Percentiles rank a stretch among this genome's conserved stretches.
phyloP scores from a whole-genome alignment of 148 eudicot species.

The Arbutus unedo region DNA sequence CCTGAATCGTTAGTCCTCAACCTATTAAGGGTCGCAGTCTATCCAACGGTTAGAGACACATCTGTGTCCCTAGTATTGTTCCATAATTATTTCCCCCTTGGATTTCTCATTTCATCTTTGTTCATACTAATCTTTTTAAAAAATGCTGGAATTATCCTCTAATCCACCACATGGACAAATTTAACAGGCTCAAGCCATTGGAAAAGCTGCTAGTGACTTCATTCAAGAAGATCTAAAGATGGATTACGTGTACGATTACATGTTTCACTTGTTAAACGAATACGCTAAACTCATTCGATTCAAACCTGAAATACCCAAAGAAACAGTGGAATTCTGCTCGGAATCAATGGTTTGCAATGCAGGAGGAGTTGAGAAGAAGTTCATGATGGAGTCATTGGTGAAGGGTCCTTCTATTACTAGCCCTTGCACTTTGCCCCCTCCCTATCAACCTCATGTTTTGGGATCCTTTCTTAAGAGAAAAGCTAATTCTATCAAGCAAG shows the following conservation, averaged over 20 bases:
- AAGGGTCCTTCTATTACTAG: conserved; percentile 17
- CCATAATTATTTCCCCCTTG: too few relatives aligned
- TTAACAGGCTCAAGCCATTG: conserved; percentile 26
- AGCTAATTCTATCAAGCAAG: conserved; percentile 12
- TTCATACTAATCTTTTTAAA: background rate
- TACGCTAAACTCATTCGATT: conserved; percentile 30
- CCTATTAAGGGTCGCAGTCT: too few relatives aligned
- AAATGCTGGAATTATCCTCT: background rate
- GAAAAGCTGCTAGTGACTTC: conserved; percentile 25
- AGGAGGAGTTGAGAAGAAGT: conserved; percentile 22
- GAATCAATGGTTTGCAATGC: conserved; percentile 29
- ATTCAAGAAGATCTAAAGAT: conserved; percentile 23
- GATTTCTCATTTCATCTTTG: background rate
- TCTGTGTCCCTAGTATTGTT: too few relatives aligned
- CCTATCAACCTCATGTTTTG: conserved; percentile 5
- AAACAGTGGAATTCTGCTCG: conserved; percentile 23
- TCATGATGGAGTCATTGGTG: conserved; percentile 23
- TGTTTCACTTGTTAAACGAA: conserved; percentile 27
- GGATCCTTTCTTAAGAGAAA: background rate
- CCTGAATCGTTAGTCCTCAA: too few relatives aligned
- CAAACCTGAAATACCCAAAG: conserved; percentile 21
- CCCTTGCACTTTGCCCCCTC: conserved; percentile 25
- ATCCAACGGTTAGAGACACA: too few relatives aligned
- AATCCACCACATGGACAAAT: background rate
- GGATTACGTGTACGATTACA: conserved; percentile 25